These are phyloP conservation scores for Isabelozyma rhagii DNA, from an alignment of 805 yeast species.

Conservation along the genomic window DNA sequence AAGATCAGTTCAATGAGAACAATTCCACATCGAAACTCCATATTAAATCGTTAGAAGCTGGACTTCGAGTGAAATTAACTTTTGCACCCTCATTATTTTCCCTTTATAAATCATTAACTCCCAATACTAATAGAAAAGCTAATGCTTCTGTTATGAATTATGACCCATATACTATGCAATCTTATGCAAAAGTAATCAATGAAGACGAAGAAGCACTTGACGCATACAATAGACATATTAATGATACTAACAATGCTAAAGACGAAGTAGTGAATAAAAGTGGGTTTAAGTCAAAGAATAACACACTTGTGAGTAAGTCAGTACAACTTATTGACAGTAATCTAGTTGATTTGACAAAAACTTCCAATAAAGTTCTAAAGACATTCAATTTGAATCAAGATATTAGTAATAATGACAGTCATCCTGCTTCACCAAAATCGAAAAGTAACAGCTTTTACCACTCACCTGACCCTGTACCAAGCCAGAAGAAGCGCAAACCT, in stretches of 20 bases:
- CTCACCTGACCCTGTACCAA: background rate
- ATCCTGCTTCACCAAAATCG: background rate
- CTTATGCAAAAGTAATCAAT: slow-evolving; percentile 1
- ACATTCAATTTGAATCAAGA: slow-evolving; percentile 16
- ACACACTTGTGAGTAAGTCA: slow-evolving; percentile 15
- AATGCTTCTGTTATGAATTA: slow-evolving; percentile 8
- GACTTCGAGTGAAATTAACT: slow-evolving; percentile 47
- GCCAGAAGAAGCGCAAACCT: background rate
- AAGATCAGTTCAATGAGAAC: background rate
- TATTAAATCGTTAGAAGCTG: slow-evolving; percentile 48
- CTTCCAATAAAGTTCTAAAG: slow-evolving; percentile 35
- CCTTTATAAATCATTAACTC: slow-evolving; percentile 42
- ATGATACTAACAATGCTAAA: slow-evolving; percentile 2
- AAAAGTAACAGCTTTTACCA: background rate
- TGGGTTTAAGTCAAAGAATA: background rate
- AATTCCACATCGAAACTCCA: slow-evolving; percentile 28
- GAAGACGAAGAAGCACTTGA: slow-evolving; percentile 2
- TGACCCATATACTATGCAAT: background rate
- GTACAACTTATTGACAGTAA: slow-evolving; percentile 38
- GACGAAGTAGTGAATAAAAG: background rate
- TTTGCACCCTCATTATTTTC: slow-evolving; percentile 42
- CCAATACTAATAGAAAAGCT: slow-evolving; percentile 25
- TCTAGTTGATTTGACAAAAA: slow-evolving; percentile 33
- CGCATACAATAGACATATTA: background rate
- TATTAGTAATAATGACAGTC: slow-evolving; percentile 1